Evolutionary conservation across 2,329 filamentous ascomycete species (phyloP), one percentile per base, ranked within the genome.

Genomic region (Sclerotinia glacialis): DNA sequence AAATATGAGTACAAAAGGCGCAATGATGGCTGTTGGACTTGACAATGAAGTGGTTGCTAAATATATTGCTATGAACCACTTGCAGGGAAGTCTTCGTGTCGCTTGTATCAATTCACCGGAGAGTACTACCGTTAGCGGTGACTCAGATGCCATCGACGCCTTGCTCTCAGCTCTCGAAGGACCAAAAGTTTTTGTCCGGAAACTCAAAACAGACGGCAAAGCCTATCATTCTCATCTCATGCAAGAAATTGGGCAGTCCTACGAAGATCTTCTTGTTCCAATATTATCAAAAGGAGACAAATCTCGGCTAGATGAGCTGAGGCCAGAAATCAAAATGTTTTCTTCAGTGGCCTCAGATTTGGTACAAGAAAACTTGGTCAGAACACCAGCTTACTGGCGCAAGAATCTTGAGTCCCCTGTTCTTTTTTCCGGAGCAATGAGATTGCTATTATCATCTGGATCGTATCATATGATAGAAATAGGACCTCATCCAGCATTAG

Each of bases 91-190:
- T 21, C 28, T 67, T 18, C 21, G 64, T 9, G 62, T 69, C 28
- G 77, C 78, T 8, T 76, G 74, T n/a, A 68, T 71, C 31, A 76
- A 75, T 59, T 70, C 68, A 31, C 71, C 71, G 0, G 42, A 67
- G 4, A 74, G 69, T 53, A 65, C 71, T 3, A 76, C 74, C 5
- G 8, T 75, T 5, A 71, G 70, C 54, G 74, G 74, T 5, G 65
- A 67, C 14, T 18, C 44, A 6, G 26, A 58, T 9, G 66, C 64
- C 16, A 66, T 69, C n/a, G 67, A 70, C 11, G n/a, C 46, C 1
- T 40, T 70, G 4, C 14, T 65, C 11, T 16, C 34, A 0, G n/a
- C 46, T 12, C 44, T 69, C 1, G 31, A 58, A 1, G 72, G 73
- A 2, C 50, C 71, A 2, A 53, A 66, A 1, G 52, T 72, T 1